A percentile compares a stretch with the other conserved stretches of the same genome.
Conservation (phyloP, 2,329 filamentous ascomycete genomes). For the Aspergillus sp. region DNA sequence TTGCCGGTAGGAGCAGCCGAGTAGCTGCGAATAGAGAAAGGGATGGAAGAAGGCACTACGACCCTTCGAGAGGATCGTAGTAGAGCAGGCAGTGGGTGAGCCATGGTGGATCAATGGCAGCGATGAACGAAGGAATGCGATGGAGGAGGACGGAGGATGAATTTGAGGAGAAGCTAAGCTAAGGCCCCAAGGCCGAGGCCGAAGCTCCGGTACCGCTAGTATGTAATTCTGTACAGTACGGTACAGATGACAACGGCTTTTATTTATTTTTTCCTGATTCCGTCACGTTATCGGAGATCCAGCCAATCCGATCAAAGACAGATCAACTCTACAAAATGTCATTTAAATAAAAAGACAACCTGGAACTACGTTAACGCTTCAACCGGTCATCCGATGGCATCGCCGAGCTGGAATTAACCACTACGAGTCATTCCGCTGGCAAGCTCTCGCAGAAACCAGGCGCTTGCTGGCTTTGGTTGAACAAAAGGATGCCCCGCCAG, state of each 20-base stretch:
- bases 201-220: too few species aligned
- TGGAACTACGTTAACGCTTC: slow-evolving; percentile 10
- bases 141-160: too few species aligned
- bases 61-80: slow-evolving; percentile 1
- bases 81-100: slow-evolving; percentile 5
- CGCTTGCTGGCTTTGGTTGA: slow-evolving; percentile 17
- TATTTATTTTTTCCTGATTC: too few species aligned
- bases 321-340: background rate
- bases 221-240: too few species aligned
- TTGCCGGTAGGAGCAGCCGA: too few species aligned
- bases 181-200: background rate
- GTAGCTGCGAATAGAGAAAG: too few species aligned
- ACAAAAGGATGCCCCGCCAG: slow-evolving; percentile 25
- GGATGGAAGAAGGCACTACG: too few species aligned
- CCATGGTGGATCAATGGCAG: slow-evolving; percentile 5
- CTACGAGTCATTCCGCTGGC: slow-evolving; percentile 5
- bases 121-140: background rate
- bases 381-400: slow-evolving; percentile 8
- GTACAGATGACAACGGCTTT: too few species aligned
- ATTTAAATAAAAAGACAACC: slow-evolving; percentile 4
- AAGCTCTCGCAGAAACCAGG: slow-evolving; percentile 18
- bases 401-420: slow-evolving; percentile 8
- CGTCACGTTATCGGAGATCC: too few species aligned
- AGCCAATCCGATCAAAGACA: background rate
- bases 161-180: too few species aligned